A percentile compares a stretch with the other conserved stretches of the same genome.
Evolutionary conservation across 2,329 filamentous ascomycete species (phyloP).

Genomic region (Cladosporium sp.): DNA sequence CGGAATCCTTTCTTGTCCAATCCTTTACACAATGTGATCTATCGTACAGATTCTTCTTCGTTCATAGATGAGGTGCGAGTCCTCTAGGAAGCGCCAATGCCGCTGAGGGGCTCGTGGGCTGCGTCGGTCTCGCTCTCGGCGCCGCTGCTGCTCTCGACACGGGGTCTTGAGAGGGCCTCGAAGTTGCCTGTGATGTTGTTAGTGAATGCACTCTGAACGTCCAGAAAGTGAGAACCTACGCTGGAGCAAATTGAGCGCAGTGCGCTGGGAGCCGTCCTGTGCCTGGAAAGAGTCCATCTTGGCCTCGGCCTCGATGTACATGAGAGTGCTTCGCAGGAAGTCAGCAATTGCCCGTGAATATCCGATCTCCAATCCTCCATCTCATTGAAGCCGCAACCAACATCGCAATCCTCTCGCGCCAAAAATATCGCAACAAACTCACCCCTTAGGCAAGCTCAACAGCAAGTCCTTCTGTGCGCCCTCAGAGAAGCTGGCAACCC

Average conservation of each 20-base stretch:
- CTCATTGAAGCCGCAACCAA: not conserved
- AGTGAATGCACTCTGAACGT: not conserved
- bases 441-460: slow-evolving; percentile 81
- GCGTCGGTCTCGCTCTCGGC: slow-evolving; percentile 29
- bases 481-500: slow-evolving; percentile 68
- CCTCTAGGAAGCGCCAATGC: slow-evolving; percentile 31
- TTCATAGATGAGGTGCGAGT: not conserved
- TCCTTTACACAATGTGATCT: not conserved
- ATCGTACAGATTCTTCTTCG: slow-evolving; percentile 9
- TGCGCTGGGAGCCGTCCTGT: slow-evolving; percentile 67
- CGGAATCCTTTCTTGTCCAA: slow-evolving; percentile 5
- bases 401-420: not conserved
- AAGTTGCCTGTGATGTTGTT: slow-evolving; percentile 44
- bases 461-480: slow-evolving; percentile 72
- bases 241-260: slow-evolving; percentile 71
- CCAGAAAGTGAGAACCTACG: slow-evolving; percentile 59
- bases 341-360: not conserved
- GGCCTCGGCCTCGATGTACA: slow-evolving; percentile 84
- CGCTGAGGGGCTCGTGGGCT: slow-evolving; percentile 35
- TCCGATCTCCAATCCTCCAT: not conserved
- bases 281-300: slow-evolving; percentile 68
- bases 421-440: slow-evolving; percentile 40
- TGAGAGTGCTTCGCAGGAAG: slow-evolving; percentile 62
- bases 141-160: slow-evolving; percentile 22
- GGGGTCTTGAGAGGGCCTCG: slow-evolving; percentile 50